These are phyloP conservation scores for Xylaria sp. DNA, from an alignment of 2,329 filamentous ascomycete species.

Conservation along the genomic window DNA sequence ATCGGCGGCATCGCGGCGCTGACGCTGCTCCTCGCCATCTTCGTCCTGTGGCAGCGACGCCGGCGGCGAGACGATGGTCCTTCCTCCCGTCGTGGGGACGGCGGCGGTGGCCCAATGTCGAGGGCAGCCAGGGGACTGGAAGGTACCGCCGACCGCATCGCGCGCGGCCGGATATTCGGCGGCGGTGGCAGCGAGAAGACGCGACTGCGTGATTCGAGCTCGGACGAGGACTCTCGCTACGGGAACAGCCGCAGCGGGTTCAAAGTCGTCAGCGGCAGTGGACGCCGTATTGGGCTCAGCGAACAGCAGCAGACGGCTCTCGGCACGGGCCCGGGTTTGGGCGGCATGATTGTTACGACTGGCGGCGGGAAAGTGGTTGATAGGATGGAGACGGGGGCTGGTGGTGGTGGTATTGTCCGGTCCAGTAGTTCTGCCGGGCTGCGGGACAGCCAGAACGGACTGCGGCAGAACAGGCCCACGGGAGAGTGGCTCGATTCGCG, in stretches of 20 bases:
- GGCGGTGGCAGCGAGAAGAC: constrained; percentile 12
- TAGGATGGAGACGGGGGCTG: not conserved
- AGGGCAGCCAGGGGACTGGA: constrained; percentile 11
- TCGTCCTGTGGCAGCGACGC: constrained; percentile 49
- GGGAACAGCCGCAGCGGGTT: constrained; percentile 29
- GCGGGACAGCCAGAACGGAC: constrained; percentile 47
- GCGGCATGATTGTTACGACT: constrained; percentile 44
- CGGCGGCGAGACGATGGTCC: constrained; percentile 32
- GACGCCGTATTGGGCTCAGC: constrained; percentile 27
- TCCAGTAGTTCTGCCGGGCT: constrained; percentile 39
- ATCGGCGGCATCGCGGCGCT: constrained; percentile 50
- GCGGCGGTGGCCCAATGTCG: constrained; percentile 7
- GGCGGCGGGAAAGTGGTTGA: constrained; percentile 25
- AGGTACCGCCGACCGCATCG: constrained; percentile 13
- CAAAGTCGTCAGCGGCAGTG: constrained; percentile 37
- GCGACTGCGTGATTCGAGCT: constrained; percentile 12
- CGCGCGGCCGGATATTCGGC: constrained; percentile 25
- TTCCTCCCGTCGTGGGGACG: not conserved
- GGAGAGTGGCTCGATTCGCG: constrained; percentile 32
- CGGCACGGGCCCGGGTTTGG: constrained; percentile 38
- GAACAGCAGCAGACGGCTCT: constrained; percentile 16
- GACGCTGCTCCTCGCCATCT: constrained; percentile 48
- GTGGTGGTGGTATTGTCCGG: constrained; percentile 33
- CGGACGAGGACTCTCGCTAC: constrained; percentile 26
- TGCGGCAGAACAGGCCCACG: constrained; percentile 48